phyloP scores from a whole-genome alignment of 2,329 filamentous ascomycete species.

The Xylaria sp. region DNA sequence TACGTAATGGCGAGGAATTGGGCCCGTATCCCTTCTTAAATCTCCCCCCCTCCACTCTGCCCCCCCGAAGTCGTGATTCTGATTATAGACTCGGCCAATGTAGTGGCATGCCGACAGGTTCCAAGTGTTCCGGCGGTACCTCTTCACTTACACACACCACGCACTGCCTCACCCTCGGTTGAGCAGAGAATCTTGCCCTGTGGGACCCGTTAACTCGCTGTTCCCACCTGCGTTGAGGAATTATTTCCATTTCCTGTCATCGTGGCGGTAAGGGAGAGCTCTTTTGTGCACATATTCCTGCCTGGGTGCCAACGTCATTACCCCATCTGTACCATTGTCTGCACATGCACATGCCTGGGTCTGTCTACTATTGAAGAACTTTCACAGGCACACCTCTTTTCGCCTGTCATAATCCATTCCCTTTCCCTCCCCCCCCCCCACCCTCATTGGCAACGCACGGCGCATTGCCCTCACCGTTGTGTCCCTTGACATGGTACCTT shows the following conservation, averaged over 20 bases:
- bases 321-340: constrained; percentile 12
- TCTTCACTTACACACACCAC: constrained; percentile 34
- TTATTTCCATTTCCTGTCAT: constrained; percentile 45
- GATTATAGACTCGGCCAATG: constrained; percentile 29
- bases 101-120: constrained; percentile 41
- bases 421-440: constrained; percentile 28
- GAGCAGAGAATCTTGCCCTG: constrained; percentile 39
- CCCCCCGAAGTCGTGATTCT: constrained; percentile 19
- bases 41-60: neutral
- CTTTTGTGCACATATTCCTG: constrained; percentile 23
- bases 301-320: constrained; percentile 20
- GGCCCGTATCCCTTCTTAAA: neutral
- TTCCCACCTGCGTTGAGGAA: constrained; percentile 48
- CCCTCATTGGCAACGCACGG: constrained; percentile 25
- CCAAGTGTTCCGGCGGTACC: constrained; percentile 32
- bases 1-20: constrained; percentile 22
- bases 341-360: constrained; percentile 20
- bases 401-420: constrained; percentile 26
- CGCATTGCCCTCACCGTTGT: constrained; percentile 18
- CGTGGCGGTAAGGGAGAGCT: constrained; percentile 48
- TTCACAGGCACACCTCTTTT: constrained; percentile 22
- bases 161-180: constrained; percentile 39
- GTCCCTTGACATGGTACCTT: constrained; percentile 25
- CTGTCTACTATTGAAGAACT: constrained; percentile 18
- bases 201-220: constrained; percentile 63